phyloP scores from a whole-genome alignment of 441 rosid species.

The Gossypium trilobum region DNA sequence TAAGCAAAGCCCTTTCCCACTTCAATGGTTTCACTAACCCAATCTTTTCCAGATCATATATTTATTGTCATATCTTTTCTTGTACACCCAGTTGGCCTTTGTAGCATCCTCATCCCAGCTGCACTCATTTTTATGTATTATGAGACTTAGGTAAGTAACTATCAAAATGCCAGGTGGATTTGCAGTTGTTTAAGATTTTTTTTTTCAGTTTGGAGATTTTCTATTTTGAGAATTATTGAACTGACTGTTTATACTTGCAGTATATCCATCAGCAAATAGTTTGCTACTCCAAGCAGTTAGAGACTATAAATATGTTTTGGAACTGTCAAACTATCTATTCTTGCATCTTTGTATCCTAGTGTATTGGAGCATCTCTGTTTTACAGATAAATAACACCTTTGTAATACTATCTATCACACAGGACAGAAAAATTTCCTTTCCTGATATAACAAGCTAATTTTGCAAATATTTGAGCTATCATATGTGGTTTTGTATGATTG shows the following conservation, averaged over 20 bases:
- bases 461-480: conserved; percentile 2
- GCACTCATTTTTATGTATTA: neutral
- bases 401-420: neutral
- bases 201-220: neutral
- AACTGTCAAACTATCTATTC: neutral
- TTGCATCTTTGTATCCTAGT: neutral
- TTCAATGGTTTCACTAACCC: neutral
- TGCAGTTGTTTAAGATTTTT: neutral
- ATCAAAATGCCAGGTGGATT: conserved; percentile 3
- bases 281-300: neutral
- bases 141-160: neutral
- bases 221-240: neutral
- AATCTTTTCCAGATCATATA: neutral
- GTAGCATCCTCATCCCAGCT: neutral
- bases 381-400: neutral
- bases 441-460: neutral
- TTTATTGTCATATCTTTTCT: neutral
- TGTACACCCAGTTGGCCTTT: neutral
- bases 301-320: neutral
- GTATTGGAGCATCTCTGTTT: neutral
- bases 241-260: neutral
- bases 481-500: neutral
- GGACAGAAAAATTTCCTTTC: conserved; percentile 2
- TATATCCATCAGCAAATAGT: conserved; percentile 6
- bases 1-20: neutral